Evolutionary conservation across 805 yeast species (phyloP).

Genomic region (Teunomyces barrocoloradensis): DNA sequence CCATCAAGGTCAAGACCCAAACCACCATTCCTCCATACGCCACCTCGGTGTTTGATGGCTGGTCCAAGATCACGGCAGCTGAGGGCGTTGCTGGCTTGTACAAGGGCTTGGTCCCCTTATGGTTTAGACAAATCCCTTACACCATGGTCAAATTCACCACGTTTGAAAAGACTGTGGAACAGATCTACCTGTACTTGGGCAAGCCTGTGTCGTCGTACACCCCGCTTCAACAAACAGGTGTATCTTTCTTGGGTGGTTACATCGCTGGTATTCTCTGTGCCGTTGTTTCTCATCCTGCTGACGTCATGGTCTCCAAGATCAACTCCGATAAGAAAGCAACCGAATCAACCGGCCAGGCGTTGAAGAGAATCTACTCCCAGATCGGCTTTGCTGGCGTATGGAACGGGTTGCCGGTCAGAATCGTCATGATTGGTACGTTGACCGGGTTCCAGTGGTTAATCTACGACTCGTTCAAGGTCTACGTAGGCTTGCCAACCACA

Average conservation of each 20-base stretch:
- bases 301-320: conserved; percentile 93
- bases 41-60: conserved; percentile 59
- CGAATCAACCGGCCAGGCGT: conserved; percentile 67
- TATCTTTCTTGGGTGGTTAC: conserved; percentile 93
- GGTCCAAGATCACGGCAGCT: conserved; percentile 57
- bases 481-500: conserved; percentile 91
- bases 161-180: conserved; percentile 86
- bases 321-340: conserved; percentile 65
- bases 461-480: conserved; percentile 94
- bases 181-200: conserved; percentile 72
- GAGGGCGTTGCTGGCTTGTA: conserved; percentile 78
- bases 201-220: conserved; percentile 70
- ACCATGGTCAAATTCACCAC: conserved; percentile 97
- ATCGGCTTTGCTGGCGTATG: conserved; percentile 91
- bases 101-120: conserved; percentile 86
- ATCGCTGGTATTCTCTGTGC: conserved; percentile 98
- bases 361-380: conserved; percentile 68
- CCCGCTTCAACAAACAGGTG: conserved; percentile 82
- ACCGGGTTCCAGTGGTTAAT: conserved; percentile 97
- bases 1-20: conserved; percentile 91
- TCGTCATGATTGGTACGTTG: conserved; percentile 94
- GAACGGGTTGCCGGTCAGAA: conserved; percentile 94
- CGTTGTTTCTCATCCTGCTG: conserved; percentile 96
- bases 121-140: conserved; percentile 98
- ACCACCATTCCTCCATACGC: conserved; percentile 89